Base-by-base conservation (phyloP, 352 stramenopile species). In the Pythium guiyangense region DNA sequence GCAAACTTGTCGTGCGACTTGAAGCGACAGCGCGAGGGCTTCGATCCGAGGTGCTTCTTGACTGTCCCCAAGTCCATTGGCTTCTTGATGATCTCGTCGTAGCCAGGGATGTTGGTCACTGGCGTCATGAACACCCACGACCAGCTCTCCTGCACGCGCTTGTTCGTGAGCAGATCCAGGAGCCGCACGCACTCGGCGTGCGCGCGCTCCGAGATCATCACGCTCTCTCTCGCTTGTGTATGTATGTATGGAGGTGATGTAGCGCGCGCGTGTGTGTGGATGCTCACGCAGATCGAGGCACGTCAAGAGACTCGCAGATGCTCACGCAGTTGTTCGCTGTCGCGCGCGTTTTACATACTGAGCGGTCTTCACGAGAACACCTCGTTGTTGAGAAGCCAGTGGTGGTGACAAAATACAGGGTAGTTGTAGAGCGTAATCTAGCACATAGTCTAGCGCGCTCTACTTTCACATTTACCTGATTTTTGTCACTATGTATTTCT, bases 61-160 rank as follows among this genome's bases (percentile, higher is more conserved):
- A 94, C 75, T 0, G 82, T 88, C 45, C 77, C 79, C 27, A 94
- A 61, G 60, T 92, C 84, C 84, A 94, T 94, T 62, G 78, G 79
- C 57, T 83, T 88, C 57, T 90, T 90, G 59, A 90, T 82, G 50
- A 93, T 62, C 49, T 84, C 35, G 15, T 84, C 70, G 66, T 93
- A 93, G 46, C 77, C 79, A 2, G 80, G 67, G 54, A 92, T 86
- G 46, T 56, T 64, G 18, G 65, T 61, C 58, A 92, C 82, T 26
- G 81, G 82, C 57, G 66, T 72, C 81, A 94, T 90, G 63, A 94
- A 94, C 27, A 90, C 79, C 83, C 83, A 92, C 2, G 83, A 92
- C 83, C 83, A 92, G 69, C 74, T 92, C 63, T 92, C 79, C 67
- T 92, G 83, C 43, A 92, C 79, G 46, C 79, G 78, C 59, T 84